A percentile compares a stretch with the other conserved stretches of the same genome.
Evolutionary conservation across 2,329 filamentous ascomycete genomes (phyloP).

Genomic region (Aspergillus melleus): DNA sequence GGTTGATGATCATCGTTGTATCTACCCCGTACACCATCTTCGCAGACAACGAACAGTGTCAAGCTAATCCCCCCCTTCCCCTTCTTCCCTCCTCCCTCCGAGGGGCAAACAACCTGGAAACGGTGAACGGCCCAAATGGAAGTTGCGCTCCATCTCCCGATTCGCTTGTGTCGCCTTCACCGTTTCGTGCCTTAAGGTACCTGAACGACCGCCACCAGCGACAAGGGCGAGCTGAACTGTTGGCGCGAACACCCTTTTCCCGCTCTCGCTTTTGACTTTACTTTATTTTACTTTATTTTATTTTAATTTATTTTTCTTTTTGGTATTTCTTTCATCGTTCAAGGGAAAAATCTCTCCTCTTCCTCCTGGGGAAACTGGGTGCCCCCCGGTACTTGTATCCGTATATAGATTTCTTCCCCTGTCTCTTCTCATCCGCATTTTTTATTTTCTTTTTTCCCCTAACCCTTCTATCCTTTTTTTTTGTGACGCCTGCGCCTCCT

Average conservation of each 20-base stretch:
- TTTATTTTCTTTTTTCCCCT: background rate
- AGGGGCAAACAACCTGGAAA: background rate
- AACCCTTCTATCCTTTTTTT: constrained; percentile 2
- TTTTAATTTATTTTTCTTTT: constrained; percentile 1
- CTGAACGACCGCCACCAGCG: constrained; percentile 10
- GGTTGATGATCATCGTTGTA: too few relatives aligned
- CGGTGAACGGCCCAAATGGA: background rate
- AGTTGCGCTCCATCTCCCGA: constrained; percentile 2
- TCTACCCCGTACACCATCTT: background rate
- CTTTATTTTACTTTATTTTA: background rate
- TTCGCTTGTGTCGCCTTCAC: background rate
- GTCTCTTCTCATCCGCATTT: background rate
- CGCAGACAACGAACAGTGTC: too few relatives aligned
- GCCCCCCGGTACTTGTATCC: too few relatives aligned
- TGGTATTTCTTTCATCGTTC: background rate
- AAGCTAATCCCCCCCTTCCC: too few relatives aligned
- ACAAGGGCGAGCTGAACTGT: background rate
- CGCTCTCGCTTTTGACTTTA: too few relatives aligned
- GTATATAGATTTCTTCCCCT: too few relatives aligned
- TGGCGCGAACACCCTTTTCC: background rate
- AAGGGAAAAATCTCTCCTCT: background rate
- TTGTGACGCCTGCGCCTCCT: background rate
- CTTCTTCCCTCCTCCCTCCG: background rate
- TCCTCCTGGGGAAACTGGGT: too few relatives aligned
- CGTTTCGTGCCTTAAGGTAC: background rate